Evolutionary conservation across 2,329 filamentous ascomycete genomes (phyloP), one percentile per base, ranked within the genome.

Genomic region (Botrytis tulipae): DNA sequence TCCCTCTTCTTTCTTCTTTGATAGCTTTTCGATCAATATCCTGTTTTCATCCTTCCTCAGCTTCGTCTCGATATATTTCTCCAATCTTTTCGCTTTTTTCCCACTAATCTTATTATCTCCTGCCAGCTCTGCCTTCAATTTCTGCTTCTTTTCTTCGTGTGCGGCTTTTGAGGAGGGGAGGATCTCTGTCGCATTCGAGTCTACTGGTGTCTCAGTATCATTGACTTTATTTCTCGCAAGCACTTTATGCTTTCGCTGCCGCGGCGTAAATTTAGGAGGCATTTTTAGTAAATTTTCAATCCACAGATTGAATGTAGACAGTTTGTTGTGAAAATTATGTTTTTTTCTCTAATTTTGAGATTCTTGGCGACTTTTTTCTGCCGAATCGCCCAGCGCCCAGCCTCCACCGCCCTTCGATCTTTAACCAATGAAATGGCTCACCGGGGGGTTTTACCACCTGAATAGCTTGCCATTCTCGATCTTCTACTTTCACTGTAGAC

Each of bases 21-120:
- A 93, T 40, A 99, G 87, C 81, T 96, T 95, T 80, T 93, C 92
- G 78, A 98, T 86, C 44, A 99, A 85, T 73, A 90, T 92, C 42
- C 93, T 86, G 79, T 93, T 97, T 82, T 98, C 95, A 80, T 99
- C 96, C 82, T 97, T 98, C 82, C 91, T 93, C 63, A 99, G 85
- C 86, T 99, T 99, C 74, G 88, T 96, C 79, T 98, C 95, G 76
- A 91, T 90, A 80, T 91, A 91, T 79, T 91, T 91, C 76, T 91
- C 89, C 57, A 91, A 80, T 2, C 90, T 86, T 83, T 91, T 91
- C 9, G 89, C 87, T 81, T 91, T 91, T 80, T 91, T 90, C 74
- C 88, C 85, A 79, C 85, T 90, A 80, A 90, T 84, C 78, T 90
- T 90, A 62, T 81, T 78, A 1, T 85, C 86, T 70, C 87, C 84